These are phyloP conservation scores for Penicillium roqueforti DNA, from an alignment of 495 filamentous ascomycete genomes.

Conservation along the genomic window DNA sequence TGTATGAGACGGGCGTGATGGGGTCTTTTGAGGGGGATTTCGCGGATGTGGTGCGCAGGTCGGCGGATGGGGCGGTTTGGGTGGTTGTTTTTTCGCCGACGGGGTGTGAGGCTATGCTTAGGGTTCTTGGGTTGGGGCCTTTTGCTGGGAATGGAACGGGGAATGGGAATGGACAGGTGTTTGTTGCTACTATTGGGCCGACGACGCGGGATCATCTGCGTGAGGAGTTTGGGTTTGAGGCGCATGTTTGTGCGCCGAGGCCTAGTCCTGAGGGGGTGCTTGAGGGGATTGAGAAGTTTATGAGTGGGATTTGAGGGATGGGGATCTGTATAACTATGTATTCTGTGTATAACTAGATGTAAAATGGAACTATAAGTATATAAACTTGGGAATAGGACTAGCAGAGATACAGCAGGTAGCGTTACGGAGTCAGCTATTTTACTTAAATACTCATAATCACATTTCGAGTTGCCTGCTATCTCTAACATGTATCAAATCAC, in stretches of 20 bases:
- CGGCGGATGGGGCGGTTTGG: slow-evolving; percentile 54
- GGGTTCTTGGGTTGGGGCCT: slow-evolving; percentile 47
- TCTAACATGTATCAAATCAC: slow-evolving; percentile 13
- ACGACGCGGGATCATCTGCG: slow-evolving; percentile 78
- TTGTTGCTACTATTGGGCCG: slow-evolving; percentile 85
- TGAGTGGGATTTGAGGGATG: slow-evolving; percentile 16
- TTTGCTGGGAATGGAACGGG: slow-evolving; percentile 20
- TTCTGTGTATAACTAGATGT: background rate
- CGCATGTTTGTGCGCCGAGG: slow-evolving; percentile 76
- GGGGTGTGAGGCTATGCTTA: slow-evolving; percentile 77
- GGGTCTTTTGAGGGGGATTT: slow-evolving; percentile 68
- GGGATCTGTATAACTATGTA: background rate
- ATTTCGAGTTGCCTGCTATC: slow-evolving; percentile 11
- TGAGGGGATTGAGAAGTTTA: slow-evolving; percentile 58
- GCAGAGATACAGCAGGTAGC: background rate
- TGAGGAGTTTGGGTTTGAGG: slow-evolving; percentile 61
- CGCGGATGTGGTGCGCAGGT: slow-evolving; percentile 22
- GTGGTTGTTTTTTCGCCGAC: slow-evolving; percentile 92
- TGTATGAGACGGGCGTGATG: slow-evolving; percentile 84
- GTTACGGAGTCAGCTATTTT: background rate
- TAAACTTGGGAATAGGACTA: background rate
- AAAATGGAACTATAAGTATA: background rate
- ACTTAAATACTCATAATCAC: slow-evolving; percentile 5
- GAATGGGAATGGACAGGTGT: slow-evolving; percentile 36
- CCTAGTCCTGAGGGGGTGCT: slow-evolving; percentile 84